A percentile compares a stretch with the other conserved stretches of the same genome.
These are phyloP conservation scores for Lathyrus aphaca DNA, from an alignment of 306 rosid genomes.

Conservation along the genomic window DNA sequence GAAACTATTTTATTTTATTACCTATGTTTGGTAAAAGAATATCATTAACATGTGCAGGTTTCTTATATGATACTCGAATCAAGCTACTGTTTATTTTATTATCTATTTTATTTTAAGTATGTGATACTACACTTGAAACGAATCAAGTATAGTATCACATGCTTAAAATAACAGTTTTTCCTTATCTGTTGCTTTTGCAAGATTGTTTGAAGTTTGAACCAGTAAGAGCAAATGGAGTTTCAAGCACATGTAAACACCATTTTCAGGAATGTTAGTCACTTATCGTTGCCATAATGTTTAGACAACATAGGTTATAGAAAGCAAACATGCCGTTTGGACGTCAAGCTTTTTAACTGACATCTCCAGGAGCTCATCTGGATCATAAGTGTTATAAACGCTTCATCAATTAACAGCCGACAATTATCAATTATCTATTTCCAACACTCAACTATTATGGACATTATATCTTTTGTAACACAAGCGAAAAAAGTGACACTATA, in stretches of 20 bases:
- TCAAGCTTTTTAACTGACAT: slow-evolving; percentile 77
- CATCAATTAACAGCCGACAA: too few relatives aligned
- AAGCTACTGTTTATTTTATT: too few relatives aligned
- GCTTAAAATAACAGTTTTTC: slow-evolving; percentile 91
- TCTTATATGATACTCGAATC: too few relatives aligned
- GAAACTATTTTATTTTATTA: slow-evolving; percentile 45
- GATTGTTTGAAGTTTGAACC: slow-evolving; percentile 92
- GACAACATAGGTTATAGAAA: slow-evolving; percentile 18
- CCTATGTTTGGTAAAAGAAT: slow-evolving; percentile 81
- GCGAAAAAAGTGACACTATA: too few relatives aligned
- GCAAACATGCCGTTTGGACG: slow-evolving; percentile 67
- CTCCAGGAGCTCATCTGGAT: slow-evolving; percentile 90
- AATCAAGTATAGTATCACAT: too few relatives aligned
- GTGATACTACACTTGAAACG: too few relatives aligned
- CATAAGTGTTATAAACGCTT: too few relatives aligned
- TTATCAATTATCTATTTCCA: too few relatives aligned
- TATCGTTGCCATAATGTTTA: not conserved
- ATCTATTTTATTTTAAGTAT: too few relatives aligned
- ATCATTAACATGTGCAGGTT: too few relatives aligned
- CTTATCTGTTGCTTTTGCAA: slow-evolving; percentile 95
- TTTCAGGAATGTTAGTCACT: slow-evolving; percentile 29
- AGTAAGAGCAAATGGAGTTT: slow-evolving; percentile 87
- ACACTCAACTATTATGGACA: too few relatives aligned
- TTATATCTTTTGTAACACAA: too few relatives aligned
- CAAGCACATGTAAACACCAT: slow-evolving; percentile 61